Evolutionary conservation across 148 eudicot genomes (phyloP).

Genomic region (Fagopyrum homotropicum): DNA sequence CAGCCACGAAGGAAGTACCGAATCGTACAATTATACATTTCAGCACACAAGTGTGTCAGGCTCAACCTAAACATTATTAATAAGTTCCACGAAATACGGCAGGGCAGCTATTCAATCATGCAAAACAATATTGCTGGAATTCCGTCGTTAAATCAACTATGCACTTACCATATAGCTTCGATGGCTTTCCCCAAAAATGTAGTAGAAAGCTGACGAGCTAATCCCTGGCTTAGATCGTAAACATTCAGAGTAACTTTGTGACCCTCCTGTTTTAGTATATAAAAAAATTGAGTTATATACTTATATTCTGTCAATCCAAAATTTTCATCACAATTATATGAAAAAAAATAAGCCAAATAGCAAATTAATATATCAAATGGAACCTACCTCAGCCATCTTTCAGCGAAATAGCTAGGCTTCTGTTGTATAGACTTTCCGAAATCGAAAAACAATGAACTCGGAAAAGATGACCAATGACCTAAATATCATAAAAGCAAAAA

Average conservation of each 20-base stretch:
- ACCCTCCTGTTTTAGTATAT: constrained; percentile 50
- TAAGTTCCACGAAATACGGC: not conserved
- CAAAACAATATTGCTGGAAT: not conserved
- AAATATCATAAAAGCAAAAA: not conserved
- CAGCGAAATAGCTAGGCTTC: not conserved
- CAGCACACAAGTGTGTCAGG: not conserved
- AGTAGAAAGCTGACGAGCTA: constrained; percentile 85
- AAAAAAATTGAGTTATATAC: not conserved
- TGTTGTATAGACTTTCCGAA: not conserved
- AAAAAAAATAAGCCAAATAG: not conserved
- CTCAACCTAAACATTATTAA: not conserved
- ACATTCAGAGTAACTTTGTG: constrained; percentile 75
- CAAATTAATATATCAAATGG: not conserved
- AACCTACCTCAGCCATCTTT: constrained; percentile 12
- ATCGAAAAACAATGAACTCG: not conserved
- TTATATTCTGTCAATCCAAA: not conserved
- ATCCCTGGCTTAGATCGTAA: constrained; percentile 88
- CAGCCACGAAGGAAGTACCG: not conserved
- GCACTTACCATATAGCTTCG: constrained; percentile 79
- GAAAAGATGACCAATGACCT: not conserved
- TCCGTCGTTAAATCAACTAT: not conserved
- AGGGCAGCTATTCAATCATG: not conserved
- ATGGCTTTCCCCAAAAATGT: constrained; percentile 86
- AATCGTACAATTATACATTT: not conserved
- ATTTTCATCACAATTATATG: constrained; percentile 3